These are phyloP conservation scores for Sclerotinia sclerotiorum DNA, from an alignment of 2,329 filamentous ascomycete genomes.

Conservation along the genomic window DNA sequence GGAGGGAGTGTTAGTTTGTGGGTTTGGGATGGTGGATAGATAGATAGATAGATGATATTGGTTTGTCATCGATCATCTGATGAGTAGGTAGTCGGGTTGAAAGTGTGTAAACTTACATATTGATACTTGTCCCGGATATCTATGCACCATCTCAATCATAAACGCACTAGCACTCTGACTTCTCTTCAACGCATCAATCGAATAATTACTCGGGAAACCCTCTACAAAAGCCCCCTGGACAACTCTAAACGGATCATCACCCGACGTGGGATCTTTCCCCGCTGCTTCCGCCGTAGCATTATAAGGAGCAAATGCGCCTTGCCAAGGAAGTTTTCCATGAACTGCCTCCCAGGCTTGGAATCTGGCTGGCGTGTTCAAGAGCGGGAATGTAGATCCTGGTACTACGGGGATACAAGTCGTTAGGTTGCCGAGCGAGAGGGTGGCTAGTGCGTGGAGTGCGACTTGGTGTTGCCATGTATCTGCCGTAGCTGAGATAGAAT, in stretches of 20 bases:
- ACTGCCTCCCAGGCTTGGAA: slow-evolving; percentile 48
- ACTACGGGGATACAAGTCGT: slow-evolving; percentile 49
- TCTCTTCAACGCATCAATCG: slow-evolving; percentile 34
- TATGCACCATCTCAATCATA: slow-evolving; percentile 50
- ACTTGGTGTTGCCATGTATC: slow-evolving; percentile 49
- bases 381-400: slow-evolving; percentile 48
- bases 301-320: slow-evolving; percentile 47
- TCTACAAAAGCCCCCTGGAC: slow-evolving; percentile 46
- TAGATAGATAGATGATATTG: not conserved
- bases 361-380: slow-evolving; percentile 47
- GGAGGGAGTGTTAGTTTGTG: not conserved
- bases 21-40: accelerated
- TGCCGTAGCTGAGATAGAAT: slow-evolving; percentile 39
- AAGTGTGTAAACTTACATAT: slow-evolving; percentile 40
- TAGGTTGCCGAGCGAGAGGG: slow-evolving; percentile 48
- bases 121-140: slow-evolving; percentile 51
- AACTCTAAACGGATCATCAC: slow-evolving; percentile 45
- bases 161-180: slow-evolving; percentile 46
- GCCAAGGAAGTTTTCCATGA: slow-evolving; percentile 47
- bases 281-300: slow-evolving; percentile 46
- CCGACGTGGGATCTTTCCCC: slow-evolving; percentile 49
- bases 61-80: not conserved
- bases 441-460: slow-evolving; percentile 49
- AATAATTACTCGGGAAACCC: slow-evolving; percentile 49
- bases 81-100: not conserved